A percentile compares a stretch with the other conserved stretches of the same genome.
These are phyloP conservation scores for Anisodus acutangulus DNA, from an alignment of 257 asterid species.

Conservation along the genomic window DNA sequence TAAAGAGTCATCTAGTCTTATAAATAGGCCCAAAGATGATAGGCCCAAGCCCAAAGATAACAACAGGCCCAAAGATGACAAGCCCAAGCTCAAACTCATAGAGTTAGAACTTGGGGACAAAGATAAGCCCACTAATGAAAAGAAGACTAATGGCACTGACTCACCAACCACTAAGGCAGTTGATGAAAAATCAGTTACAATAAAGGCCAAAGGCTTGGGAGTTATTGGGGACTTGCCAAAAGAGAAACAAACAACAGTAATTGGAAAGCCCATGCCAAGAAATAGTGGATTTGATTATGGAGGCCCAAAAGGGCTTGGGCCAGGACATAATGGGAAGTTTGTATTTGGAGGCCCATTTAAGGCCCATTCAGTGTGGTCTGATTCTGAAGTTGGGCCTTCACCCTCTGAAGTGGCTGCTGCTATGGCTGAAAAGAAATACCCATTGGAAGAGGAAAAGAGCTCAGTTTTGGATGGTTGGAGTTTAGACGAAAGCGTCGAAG, in stretches of 20 bases:
- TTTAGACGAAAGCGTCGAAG: conserved; percentile 82
- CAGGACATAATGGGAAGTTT: conserved; percentile 35
- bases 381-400: conserved; percentile 87
- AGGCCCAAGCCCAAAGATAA: background rate
- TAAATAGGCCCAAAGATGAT: conserved; percentile 14
- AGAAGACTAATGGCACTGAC: conserved; percentile 11
- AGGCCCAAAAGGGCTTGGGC: conserved; percentile 32
- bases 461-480: conserved; percentile 93
- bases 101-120: conserved; percentile 22
- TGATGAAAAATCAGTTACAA: conserved; percentile 38
- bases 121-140: conserved; percentile 17
- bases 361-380: conserved; percentile 56
- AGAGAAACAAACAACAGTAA: background rate
- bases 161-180: conserved; percentile 35
- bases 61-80: background rate
- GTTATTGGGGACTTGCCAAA: conserved; percentile 39
- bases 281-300: conserved; percentile 37
- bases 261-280: conserved; percentile 31
- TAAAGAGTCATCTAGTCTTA: conserved; percentile 49
- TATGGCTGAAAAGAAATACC: conserved; percentile 58
- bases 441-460: conserved; percentile 53
- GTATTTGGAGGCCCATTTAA: conserved; percentile 47
- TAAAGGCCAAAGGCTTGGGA: conserved; percentile 8
- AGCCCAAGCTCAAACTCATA: conserved; percentile 21
- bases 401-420: conserved; percentile 90